Percentiles rank a stretch among this genome's conserved stretches.
Evolutionary conservation across 2,329 filamentous ascomycete species (phyloP).

Genomic region (Blastomyces emzantsi): DNA sequence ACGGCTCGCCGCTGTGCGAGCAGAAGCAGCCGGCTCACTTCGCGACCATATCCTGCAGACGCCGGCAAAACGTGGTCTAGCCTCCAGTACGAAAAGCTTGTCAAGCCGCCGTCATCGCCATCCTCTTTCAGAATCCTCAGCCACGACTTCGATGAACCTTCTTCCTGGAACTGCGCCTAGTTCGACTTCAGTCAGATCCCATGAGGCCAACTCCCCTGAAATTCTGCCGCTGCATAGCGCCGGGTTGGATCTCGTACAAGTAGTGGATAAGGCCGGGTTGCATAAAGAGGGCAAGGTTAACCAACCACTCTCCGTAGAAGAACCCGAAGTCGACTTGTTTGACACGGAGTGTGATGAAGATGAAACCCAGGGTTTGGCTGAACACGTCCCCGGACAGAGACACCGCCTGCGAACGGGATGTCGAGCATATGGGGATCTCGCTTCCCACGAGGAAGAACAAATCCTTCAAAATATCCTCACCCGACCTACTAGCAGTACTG

Average conservation of each 20-base stretch:
- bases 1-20: neutral
- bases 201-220: neutral
- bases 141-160: constrained; percentile 1
- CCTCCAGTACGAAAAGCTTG: neutral
- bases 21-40: neutral
- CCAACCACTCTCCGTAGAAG: neutral
- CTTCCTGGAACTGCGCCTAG: neutral
- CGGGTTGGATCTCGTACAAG: neutral
- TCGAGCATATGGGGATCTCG: constrained; percentile 14
- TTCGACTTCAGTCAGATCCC: neutral
- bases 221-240: neutral
- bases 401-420: constrained; percentile 11
- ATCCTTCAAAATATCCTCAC: constrained; percentile 12
- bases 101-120: neutral
- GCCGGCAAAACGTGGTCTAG: neutral
- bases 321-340: neutral
- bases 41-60: neutral
- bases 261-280: neutral
- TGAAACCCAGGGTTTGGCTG: neutral
- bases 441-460: constrained; percentile 11
- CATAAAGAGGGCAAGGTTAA: neutral
- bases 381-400: neutral
- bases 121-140: constrained; percentile 3
- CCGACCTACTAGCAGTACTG: constrained; percentile 5
- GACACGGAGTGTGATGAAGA: neutral